A percentile compares a stretch with the other conserved stretches of the same genome.
phyloP scores from a whole-genome alignment of 2,329 filamentous ascomycete genomes.

The Aureobasidium lini region DNA sequence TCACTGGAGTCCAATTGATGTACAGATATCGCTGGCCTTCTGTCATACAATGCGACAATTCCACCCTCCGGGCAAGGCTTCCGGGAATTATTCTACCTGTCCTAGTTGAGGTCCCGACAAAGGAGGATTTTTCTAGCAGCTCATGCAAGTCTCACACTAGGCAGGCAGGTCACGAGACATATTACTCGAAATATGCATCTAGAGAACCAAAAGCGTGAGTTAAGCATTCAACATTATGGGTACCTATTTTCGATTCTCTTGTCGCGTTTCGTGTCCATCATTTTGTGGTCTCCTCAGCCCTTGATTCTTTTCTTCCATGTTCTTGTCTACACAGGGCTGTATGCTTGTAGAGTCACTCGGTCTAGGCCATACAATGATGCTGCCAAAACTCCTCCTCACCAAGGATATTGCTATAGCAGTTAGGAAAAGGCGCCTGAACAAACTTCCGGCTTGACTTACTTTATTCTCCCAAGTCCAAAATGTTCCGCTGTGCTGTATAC shows the following conservation, averaged over 20 bases:
- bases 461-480: slow-evolving; percentile 52
- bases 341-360: neutral
- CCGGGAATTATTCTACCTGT: too few relatives aligned
- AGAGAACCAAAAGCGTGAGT: neutral
- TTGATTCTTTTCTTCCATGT: neutral
- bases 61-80: too few relatives aligned
- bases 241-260: neutral
- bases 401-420: slow-evolving; percentile 22
- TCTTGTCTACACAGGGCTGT: neutral
- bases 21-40: neutral
- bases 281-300: neutral
- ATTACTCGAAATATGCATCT: neutral
- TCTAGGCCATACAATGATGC: neutral
- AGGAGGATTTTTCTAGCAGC: too few relatives aligned
- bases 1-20: neutral
- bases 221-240: neutral
- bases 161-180: neutral
- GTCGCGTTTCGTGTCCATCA: neutral
- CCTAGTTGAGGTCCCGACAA: neutral
- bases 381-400: slow-evolving; percentile 16
- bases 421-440: neutral
- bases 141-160: neutral
- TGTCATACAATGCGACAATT: neutral
- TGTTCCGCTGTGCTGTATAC: slow-evolving; percentile 43
- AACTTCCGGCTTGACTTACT: neutral